A percentile compares a stretch with the other conserved stretches of the same genome.
phyloP scores from a whole-genome alignment of 495 filamentous ascomycete genomes.

The Talaromyces ruber region DNA sequence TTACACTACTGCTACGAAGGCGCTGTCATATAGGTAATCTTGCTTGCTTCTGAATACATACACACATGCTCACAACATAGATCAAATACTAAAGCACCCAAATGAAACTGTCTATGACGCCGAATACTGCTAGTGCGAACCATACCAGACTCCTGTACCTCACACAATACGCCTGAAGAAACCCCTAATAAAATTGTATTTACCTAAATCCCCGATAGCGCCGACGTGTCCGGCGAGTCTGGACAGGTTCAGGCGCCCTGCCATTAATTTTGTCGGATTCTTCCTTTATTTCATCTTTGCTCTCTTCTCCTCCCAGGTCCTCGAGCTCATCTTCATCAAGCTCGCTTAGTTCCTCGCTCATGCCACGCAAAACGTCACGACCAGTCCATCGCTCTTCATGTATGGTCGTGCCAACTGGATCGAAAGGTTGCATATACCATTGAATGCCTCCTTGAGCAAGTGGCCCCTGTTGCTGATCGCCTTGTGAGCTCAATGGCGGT shows the following conservation, averaged over 20 bases:
- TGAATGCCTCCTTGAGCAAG: constrained; percentile 68
- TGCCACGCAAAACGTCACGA: constrained; percentile 61
- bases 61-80: neutral
- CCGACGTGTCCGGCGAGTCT: constrained; percentile 29
- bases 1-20: neutral
- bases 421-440: constrained; percentile 82
- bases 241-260: constrained; percentile 8
- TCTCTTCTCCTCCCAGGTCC: constrained; percentile 46
- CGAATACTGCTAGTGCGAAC: constrained; percentile 6
- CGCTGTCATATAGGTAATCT: neutral
- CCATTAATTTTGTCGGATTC: constrained; percentile 7
- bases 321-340: constrained; percentile 79
- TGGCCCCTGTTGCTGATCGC: constrained; percentile 40
- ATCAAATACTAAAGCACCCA: neutral
- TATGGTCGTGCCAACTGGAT: constrained; percentile 67
- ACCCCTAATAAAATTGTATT: constrained; percentile 6
- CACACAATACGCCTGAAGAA: constrained; percentile 3
- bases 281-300: constrained; percentile 15
- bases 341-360: constrained; percentile 82
- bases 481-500: constrained; percentile 37
- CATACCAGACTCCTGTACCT: neutral
- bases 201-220: constrained; percentile 29
- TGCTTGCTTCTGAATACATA: neutral
- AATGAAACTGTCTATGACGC: constrained; percentile 7
- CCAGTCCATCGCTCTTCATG: constrained; percentile 73